Evolutionary conservation across 352 stramenopile genomes (phyloP).

Genomic region (Thraustochytrium sp.): DNA sequence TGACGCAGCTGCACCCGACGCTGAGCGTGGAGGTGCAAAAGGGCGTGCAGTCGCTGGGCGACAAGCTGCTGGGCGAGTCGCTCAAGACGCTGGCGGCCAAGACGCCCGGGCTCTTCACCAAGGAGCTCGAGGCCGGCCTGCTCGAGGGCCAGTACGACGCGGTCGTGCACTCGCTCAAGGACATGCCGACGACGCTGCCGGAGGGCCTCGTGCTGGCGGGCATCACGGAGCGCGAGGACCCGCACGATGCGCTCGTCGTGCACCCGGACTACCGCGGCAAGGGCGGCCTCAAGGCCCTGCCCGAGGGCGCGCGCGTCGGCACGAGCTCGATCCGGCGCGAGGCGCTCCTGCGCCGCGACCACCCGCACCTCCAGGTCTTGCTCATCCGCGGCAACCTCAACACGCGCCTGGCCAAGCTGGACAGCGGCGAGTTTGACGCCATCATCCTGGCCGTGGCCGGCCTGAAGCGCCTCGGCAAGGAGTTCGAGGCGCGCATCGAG

Average conservation of each 20-base stretch:
- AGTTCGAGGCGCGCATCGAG: conserved; percentile 29
- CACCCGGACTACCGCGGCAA: conserved; percentile 55
- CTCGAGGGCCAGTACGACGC: conserved; percentile 63
- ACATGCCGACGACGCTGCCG: conserved; percentile 74
- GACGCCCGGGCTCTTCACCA: conserved; percentile 72
- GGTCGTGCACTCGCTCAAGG: conserved; percentile 78
- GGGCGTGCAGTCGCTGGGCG: conserved; percentile 66
- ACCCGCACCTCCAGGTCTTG: conserved; percentile 70
- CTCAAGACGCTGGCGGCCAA: conserved; percentile 66
- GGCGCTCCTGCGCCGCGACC: conserved; percentile 61
- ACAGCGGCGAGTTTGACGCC: conserved; percentile 68
- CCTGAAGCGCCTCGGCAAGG: conserved; percentile 51
- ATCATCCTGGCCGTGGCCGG: conserved; percentile 75
- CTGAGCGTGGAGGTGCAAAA: conserved; percentile 68
- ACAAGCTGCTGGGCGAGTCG: conserved; percentile 68
- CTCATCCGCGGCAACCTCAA: conserved; percentile 77
- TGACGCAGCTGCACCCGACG: conserved; percentile 62
- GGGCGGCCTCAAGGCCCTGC: conserved; percentile 58
- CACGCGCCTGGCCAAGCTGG: conserved; percentile 71
- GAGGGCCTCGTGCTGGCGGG: conserved; percentile 66
- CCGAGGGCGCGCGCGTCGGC: conserved; percentile 64
- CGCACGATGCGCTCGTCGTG: conserved; percentile 69
- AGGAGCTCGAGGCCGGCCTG: conserved; percentile 70
- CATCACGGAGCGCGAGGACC: conserved; percentile 70
- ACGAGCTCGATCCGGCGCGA: conserved; percentile 73